Evolutionary conservation across 495 filamentous ascomycete species (phyloP).

Genomic region (Neurospora pannonica): DNA sequence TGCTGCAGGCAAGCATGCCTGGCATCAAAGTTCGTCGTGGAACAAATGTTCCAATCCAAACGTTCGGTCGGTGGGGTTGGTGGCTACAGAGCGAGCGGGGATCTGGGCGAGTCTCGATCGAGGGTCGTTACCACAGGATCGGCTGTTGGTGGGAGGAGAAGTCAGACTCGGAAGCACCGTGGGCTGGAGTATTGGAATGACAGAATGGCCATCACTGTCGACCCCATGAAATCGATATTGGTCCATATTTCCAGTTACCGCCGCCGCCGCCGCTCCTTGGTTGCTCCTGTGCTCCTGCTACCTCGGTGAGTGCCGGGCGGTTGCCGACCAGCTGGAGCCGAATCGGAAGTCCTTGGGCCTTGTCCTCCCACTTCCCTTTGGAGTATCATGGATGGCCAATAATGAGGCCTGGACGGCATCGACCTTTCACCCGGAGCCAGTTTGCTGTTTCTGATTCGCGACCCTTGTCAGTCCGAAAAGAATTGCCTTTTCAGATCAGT

Average conservation of each 20-base stretch:
- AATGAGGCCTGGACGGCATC: background rate
- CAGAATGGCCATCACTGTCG: background rate
- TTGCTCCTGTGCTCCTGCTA: background rate
- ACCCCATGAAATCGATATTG: background rate
- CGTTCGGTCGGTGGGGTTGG: conserved; percentile 15
- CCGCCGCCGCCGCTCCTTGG: background rate
- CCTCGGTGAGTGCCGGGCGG: background rate
- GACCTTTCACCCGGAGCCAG: background rate
- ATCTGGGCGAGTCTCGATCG: background rate
- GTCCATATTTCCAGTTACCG: background rate
- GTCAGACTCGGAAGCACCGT: background rate
- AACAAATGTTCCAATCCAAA: conserved; percentile 10
- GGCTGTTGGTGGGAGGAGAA: background rate
- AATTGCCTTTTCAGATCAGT: conserved; percentile 7
- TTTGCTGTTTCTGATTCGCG: conserved; percentile 9
- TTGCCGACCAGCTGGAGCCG: background rate
- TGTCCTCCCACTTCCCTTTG: background rate
- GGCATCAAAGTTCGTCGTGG: conserved; percentile 1
- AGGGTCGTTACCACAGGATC: background rate
- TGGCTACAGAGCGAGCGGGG: background rate
- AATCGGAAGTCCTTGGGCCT: background rate
- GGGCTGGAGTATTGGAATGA: background rate
- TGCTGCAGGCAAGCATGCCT: background rate
- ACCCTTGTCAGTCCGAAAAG: conserved; percentile 1
- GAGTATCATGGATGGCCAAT: conserved; percentile 1